Percentiles rank a stretch among this genome's conserved stretches.
phyloP scores from a whole-genome alignment of 495 filamentous ascomycete genomes.

The Aspergillus conjunctus region DNA sequence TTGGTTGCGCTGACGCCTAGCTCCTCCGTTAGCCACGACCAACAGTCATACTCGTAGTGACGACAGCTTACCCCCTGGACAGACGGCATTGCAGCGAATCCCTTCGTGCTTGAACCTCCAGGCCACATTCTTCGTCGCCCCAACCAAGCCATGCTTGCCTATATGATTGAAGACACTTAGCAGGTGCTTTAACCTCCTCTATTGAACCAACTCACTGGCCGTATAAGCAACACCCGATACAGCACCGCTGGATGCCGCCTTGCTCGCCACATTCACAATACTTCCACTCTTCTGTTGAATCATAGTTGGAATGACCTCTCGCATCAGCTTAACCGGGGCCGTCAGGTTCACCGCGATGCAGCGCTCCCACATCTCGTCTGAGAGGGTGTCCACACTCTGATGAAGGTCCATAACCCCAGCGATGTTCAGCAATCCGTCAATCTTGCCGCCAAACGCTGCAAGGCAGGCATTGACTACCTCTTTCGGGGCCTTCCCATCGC shows the following conservation, averaged over 20 bases:
- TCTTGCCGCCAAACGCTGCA: conserved; percentile 17
- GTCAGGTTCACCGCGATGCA: conserved; percentile 8
- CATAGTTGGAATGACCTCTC: conserved; percentile 1
- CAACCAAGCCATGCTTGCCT: conserved; percentile 13
- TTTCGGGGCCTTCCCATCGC: not conserved
- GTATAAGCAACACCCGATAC: conserved; percentile 8
- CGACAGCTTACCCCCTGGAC: conserved; percentile 9
- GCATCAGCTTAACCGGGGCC: conserved; percentile 11
- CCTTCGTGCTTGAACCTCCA: conserved; percentile 4
- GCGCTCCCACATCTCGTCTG: conserved; percentile 9
- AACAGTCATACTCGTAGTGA: not conserved
- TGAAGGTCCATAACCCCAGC: conserved; percentile 45
- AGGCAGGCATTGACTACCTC: not conserved
- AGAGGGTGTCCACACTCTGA: conserved; percentile 32
- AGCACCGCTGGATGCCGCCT: conserved; percentile 4
- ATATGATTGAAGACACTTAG: not conserved
- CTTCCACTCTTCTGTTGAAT: not conserved
- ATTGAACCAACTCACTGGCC: not conserved
- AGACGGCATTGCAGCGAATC: conserved; percentile 12
- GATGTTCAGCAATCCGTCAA: conserved; percentile 45
- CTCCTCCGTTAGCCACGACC: not conserved
- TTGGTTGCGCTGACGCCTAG: not conserved
- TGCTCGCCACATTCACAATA: conserved; percentile 12
- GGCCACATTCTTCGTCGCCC: conserved; percentile 9
- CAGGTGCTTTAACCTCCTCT: not conserved